Evolutionary conservation across 495 filamentous ascomycete species (phyloP).

Genomic region (Annulohypoxylon maeteangense): DNA sequence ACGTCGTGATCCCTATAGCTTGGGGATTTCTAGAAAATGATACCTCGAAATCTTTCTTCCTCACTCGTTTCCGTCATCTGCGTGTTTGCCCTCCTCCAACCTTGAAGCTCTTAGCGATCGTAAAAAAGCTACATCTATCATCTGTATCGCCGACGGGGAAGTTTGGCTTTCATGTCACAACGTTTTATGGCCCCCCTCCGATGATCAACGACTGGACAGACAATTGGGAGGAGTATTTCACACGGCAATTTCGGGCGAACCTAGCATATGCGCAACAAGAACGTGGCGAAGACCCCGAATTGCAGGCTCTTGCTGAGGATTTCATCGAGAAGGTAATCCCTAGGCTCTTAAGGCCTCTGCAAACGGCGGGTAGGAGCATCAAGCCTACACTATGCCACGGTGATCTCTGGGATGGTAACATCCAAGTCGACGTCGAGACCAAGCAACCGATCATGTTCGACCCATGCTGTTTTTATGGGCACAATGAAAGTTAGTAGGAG

Average conservation of each 20-base stretch:
- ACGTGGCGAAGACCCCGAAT: not conserved
- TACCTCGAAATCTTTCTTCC: slow-evolving; percentile 21
- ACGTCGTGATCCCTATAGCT: slow-evolving; percentile 23
- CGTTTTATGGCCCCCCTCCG: slow-evolving; percentile 53
- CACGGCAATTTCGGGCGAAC: slow-evolving; percentile 11
- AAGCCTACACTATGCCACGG: slow-evolving; percentile 59
- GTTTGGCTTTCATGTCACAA: slow-evolving; percentile 62
- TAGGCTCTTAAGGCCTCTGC: slow-evolving; percentile 50
- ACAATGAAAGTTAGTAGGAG: slow-evolving; percentile 54
- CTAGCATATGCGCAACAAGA: slow-evolving; percentile 2
- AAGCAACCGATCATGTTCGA: slow-evolving; percentile 56
- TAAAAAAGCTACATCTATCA: slow-evolving; percentile 55
- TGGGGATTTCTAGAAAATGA: slow-evolving; percentile 27
- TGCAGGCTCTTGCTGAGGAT: not conserved
- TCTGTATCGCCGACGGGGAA: slow-evolving; percentile 58
- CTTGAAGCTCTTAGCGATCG: slow-evolving; percentile 43
- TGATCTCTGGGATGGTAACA: slow-evolving; percentile 60
- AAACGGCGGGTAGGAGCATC: slow-evolving; percentile 54
- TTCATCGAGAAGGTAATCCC: slow-evolving; percentile 6
- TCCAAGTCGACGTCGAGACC: slow-evolving; percentile 49
- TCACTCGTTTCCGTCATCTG: slow-evolving; percentile 32
- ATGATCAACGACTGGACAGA: slow-evolving; percentile 56
- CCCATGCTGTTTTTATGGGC: slow-evolving; percentile 58
- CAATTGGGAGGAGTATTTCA: slow-evolving; percentile 59
- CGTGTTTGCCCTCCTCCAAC: slow-evolving; percentile 47